Base-by-base conservation (phyloP, 2,329 filamentous ascomycete genomes). In the Fusarium neocosmosporiellum region DNA sequence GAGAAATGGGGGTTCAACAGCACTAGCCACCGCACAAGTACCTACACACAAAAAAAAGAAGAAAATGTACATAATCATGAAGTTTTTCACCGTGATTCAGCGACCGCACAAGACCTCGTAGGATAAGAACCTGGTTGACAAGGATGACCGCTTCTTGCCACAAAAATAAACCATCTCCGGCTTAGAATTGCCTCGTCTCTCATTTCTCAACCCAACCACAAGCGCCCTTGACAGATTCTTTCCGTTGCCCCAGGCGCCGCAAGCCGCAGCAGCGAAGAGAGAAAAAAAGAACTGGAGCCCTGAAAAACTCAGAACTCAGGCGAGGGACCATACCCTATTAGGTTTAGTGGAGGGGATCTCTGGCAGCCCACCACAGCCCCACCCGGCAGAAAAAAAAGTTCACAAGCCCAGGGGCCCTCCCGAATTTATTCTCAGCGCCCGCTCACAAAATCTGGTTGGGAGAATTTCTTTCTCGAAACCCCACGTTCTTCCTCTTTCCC, bases 401-500 rank as follows among this genome's bases (percentile, higher is more conserved):
- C 72, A 77, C 75, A 77, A 50, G 46, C 46, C 46, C 46, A 50
- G 46, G 74, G 75, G 69, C 73, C 74, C 76, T 73, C 75, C 72
- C 78, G 80, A 81, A 78, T 78, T 79, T 77, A 72, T 75, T 78
- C 69, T 71, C 70, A 54, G 72, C 66, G 65, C 68, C 69, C 76
- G 70, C 76, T 77, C 77, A 81, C 76, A 80, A 80, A 79, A 80
- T 78, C 77, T 37, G 72, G 75, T 70, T 72, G 76, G 75, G 74
- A 79, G 79, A 81, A 82, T 80, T 81, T 82, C 79, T 82, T 79
- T 79, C 80, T 77, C 76, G 76, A 77, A 78, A 81, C 80, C 81
- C 81, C 80, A 81, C 81, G 79, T 80, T 71, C 72, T 71, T 75
- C 74, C 74, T 74, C 67, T 73, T 67, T 77, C 72, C 74, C 72